Evolutionary conservation across 202 grass and related monocot species (phyloP).

Genomic region (Miscanthus sacchariflorus): DNA sequence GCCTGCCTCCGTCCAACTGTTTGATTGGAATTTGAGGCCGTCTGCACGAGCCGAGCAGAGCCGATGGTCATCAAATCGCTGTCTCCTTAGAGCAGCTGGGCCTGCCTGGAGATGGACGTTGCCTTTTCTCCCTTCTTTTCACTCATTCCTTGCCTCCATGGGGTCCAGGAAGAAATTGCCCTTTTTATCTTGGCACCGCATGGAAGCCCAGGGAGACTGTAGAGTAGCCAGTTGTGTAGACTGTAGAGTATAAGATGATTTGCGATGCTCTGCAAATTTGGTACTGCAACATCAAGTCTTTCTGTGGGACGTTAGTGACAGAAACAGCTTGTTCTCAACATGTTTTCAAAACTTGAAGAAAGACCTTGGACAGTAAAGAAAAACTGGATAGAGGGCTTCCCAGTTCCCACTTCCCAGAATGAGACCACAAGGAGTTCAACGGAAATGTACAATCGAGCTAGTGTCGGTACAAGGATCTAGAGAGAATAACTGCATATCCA

Average conservation of each 20-base stretch:
- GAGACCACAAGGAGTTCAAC: not conserved
- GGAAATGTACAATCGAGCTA: not conserved
- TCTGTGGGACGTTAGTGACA: not conserved
- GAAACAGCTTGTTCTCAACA: not conserved
- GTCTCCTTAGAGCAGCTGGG: not conserved
- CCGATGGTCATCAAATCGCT: not conserved
- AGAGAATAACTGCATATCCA: not conserved
- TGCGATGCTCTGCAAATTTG: not conserved
- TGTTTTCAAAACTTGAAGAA: not conserved
- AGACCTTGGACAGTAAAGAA: not conserved
- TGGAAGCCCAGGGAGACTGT: too few species aligned
- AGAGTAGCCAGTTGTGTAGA: not conserved
- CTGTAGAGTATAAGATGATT: not conserved
- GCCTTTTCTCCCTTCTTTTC: too few species aligned
- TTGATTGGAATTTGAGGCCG: not conserved
- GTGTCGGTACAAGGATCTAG: not conserved
- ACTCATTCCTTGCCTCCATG: not conserved
- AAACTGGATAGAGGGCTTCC: not conserved
- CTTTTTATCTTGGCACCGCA: not conserved
- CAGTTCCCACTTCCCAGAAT: not conserved
- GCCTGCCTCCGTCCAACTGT: constrained; percentile 6
- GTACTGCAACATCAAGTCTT: not conserved
- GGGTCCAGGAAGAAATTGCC: not conserved
- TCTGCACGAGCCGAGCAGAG: not conserved
- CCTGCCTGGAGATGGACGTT: not conserved